Base-by-base conservation (phyloP, 2,329 filamentous ascomycete genomes). In the Claviceps arundinis region DNA sequence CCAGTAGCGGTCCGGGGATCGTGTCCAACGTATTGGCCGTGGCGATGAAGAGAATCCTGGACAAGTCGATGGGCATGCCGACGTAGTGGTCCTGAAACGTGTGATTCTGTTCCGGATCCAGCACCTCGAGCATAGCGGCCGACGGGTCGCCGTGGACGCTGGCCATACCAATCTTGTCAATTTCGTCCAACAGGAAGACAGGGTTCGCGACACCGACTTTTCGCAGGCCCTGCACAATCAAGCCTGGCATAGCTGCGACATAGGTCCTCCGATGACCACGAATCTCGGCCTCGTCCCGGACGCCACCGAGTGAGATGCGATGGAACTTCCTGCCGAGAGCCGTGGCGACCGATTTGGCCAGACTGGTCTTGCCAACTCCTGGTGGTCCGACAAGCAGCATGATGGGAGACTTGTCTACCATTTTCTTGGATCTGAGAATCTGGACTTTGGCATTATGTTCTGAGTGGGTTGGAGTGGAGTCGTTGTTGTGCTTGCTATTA, bases 21-120 rank as follows among this genome's bases (percentile, higher is more conserved):
- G 90, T 96, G 62, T 97, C 91, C 24, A 97, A 76, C 9, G 81
- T 89, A 69, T 98, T 98, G 46, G 93, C 93, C 0, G 93, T 98
- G 6, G 93, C 93, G 61, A 98, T 95, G 71, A 98, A 98, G 11
- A 98, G 77, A 22, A 98, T 88, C 69, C 95, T 96, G 71, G 89
- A 95, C 19, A 98, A 76, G 64, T 98, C 93, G 58, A 97, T 88
- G 0, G 93, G 91, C 56, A 96, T 89, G 62, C 90, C 90, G 65
- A 98, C 81, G 66, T 97, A 98, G 70, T 98, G 93, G 64, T 98
- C 93, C 34, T 84, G 87, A 70, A 98, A 98, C 9, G 82, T 85
- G 68, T 94, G 80, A 64, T 98, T 98, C 70, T 98, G 93, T 67
- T 98, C 93, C 0, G 93, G 93, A 63, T 98, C 93, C 46, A 98